phyloP scores from a whole-genome alignment of 176 grass and related monocot species.

The Chloris gayana region DNA sequence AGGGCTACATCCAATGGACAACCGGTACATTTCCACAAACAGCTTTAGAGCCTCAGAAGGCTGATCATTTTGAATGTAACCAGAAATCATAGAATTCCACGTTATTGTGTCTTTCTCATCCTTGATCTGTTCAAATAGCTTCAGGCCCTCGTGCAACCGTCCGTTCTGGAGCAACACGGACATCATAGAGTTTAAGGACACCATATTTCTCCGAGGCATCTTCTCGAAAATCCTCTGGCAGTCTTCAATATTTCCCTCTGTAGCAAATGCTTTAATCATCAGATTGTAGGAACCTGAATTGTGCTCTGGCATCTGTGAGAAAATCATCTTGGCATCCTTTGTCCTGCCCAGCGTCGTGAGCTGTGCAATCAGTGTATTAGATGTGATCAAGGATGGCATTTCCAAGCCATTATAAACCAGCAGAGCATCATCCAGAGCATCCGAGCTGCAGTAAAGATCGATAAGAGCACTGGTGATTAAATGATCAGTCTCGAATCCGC shows the following conservation, averaged over 20 bases:
- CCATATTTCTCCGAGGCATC: conserved; percentile 62
- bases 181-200: conserved; percentile 63
- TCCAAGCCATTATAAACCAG: conserved; percentile 38
- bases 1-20: conserved; percentile 47
- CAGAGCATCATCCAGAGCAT: conserved; percentile 47
- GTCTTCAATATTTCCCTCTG: conserved; percentile 49
- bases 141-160: conserved; percentile 48
- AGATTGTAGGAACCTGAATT: conserved; percentile 58
- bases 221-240: conserved; percentile 53
- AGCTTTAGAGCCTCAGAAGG: conserved; percentile 56
- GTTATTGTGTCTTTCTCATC: conserved; percentile 51
- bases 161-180: conserved; percentile 53
- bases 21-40: conserved; percentile 44
- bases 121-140: conserved; percentile 60
- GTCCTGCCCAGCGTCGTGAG: conserved; percentile 40
- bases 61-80: conserved; percentile 53
- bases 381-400: conserved; percentile 48
- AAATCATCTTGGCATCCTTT: conserved; percentile 44
- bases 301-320: conserved; percentile 42
- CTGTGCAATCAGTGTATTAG: conserved; percentile 49
- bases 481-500: conserved; percentile 40
- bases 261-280: conserved; percentile 55
- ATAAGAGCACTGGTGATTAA: conserved; percentile 58
- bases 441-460: conserved; percentile 54
- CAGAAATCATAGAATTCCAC: conserved; percentile 74